These are phyloP conservation scores for Oenanthe sinensis DNA, from an alignment of 129 eudicot genomes.

Conservation along the genomic window DNA sequence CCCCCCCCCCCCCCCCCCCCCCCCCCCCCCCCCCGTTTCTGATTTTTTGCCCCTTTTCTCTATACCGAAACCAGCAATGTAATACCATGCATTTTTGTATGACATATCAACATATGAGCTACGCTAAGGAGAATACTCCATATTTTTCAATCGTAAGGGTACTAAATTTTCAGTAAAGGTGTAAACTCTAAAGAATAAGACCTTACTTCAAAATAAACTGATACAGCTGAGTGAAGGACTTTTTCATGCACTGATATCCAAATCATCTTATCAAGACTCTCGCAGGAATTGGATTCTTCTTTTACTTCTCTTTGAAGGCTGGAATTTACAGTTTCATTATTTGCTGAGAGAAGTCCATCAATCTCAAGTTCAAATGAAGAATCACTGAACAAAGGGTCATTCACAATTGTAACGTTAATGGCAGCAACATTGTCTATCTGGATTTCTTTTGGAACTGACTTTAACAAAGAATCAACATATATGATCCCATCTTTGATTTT, in stretches of 20 bases:
- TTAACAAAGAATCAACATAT: constrained; percentile 45
- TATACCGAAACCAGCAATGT: neutral
- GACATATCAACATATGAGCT: neutral
- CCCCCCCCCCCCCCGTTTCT: too few relatives aligned
- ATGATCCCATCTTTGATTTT: constrained; percentile 46
- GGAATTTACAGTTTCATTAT: constrained; percentile 16
- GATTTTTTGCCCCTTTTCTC: neutral
- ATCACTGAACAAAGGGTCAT: constrained; percentile 47
- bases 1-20: too few relatives aligned
- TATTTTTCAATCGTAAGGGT: neutral
- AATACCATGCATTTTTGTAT: neutral
- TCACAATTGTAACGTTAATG: constrained; percentile 58
- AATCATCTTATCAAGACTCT: constrained; percentile 54
- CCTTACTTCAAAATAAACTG: constrained; percentile 65
- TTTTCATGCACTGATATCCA: constrained; percentile 60
- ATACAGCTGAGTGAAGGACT: constrained; percentile 60
- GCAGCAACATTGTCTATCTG: constrained; percentile 43
- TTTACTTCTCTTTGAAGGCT: constrained; percentile 14
- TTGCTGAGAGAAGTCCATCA: constrained; percentile 58
- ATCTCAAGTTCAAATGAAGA: constrained; percentile 57
- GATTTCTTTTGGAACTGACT: constrained; percentile 71
- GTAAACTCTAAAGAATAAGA: neutral
- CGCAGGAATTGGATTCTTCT: constrained; percentile 30
- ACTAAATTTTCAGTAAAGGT: neutral
- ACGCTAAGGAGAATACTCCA: neutral